These are phyloP conservation scores for Eucalyptus fibrosa DNA, from an alignment of 345 rosid genomes.

Conservation along the genomic window DNA sequence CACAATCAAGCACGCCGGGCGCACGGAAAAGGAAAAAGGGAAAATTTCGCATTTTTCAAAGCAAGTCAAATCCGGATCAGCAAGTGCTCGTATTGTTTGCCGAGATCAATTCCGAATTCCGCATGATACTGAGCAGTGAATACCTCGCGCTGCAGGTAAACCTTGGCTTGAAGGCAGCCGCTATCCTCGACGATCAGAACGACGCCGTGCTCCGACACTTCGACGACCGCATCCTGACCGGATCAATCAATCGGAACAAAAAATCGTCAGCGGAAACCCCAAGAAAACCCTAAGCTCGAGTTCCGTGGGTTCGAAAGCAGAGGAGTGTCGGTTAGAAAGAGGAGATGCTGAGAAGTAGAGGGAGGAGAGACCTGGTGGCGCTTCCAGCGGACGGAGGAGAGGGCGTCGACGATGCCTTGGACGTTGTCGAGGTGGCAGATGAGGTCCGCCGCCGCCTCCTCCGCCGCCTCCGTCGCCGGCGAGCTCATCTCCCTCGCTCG, in stretches of 20 bases:
- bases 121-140: neutral
- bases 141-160: slow-evolving; percentile 91
- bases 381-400: slow-evolving; percentile 88
- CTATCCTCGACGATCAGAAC: slow-evolving; percentile 81
- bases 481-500: slow-evolving; percentile 39
- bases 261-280: neutral
- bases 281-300: neutral
- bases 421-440: slow-evolving; percentile 70
- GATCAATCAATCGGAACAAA: neutral
- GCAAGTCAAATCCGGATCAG: neutral
- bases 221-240: slow-evolving; percentile 66
- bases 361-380: slow-evolving; percentile 56
- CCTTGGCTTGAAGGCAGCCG: slow-evolving; percentile 87
- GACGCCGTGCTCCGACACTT: slow-evolving; percentile 79
- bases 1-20: neutral
- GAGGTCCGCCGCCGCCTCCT: slow-evolving; percentile 45
- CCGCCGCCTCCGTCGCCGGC: slow-evolving; percentile 32
- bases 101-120: neutral
- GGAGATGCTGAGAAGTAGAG: neutral
- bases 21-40: neutral
- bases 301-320: neutral
- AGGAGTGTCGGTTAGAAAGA: neutral
- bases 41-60: neutral
- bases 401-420: slow-evolving; percentile 89
- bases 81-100: neutral